These are phyloP conservation scores for Colletotrichum theobromicola DNA, from an alignment of 2,329 filamentous ascomycete genomes.

Conservation along the genomic window DNA sequence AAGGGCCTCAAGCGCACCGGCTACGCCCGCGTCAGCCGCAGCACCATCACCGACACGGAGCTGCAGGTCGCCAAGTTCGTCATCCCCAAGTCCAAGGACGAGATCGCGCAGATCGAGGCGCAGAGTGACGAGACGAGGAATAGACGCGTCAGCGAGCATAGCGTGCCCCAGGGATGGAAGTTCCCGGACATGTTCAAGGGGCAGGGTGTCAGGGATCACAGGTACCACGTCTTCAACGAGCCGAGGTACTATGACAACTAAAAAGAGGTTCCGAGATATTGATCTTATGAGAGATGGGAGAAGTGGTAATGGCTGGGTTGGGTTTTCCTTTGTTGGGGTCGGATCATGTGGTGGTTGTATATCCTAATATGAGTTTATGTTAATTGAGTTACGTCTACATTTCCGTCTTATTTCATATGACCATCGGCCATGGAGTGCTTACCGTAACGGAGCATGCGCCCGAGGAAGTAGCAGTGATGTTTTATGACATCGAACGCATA, in stretches of 20 bases:
- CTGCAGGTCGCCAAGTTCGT: constrained; percentile 96
- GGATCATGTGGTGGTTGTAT: neutral
- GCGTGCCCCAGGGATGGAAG: constrained; percentile 77
- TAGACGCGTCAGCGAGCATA: constrained; percentile 66
- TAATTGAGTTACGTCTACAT: neutral
- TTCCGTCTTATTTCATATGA: neutral
- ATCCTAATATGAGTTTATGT: neutral
- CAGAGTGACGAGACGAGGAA: constrained; percentile 60
- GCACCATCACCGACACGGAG: constrained; percentile 96
- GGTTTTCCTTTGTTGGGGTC: neutral
- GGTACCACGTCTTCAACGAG: constrained; percentile 95
- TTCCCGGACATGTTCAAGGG: constrained; percentile 89
- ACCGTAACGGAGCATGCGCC: too few species aligned
- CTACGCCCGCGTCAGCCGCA: constrained; percentile 87
- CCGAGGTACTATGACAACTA: constrained; percentile 71
- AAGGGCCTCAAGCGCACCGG: constrained; percentile 85
- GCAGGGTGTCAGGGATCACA: constrained; percentile 84
- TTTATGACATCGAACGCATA: too few species aligned
- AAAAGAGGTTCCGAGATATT: neutral
- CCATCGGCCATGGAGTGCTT: too few species aligned
- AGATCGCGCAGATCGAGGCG: constrained; percentile 48
- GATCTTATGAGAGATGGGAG: neutral
- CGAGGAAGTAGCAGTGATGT: too few species aligned
- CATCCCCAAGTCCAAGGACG: constrained; percentile 72
- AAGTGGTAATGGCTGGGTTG: neutral